Evolutionary conservation across 2,329 filamentous ascomycete species (phyloP).

Genomic region (Xylaria sp.): DNA sequence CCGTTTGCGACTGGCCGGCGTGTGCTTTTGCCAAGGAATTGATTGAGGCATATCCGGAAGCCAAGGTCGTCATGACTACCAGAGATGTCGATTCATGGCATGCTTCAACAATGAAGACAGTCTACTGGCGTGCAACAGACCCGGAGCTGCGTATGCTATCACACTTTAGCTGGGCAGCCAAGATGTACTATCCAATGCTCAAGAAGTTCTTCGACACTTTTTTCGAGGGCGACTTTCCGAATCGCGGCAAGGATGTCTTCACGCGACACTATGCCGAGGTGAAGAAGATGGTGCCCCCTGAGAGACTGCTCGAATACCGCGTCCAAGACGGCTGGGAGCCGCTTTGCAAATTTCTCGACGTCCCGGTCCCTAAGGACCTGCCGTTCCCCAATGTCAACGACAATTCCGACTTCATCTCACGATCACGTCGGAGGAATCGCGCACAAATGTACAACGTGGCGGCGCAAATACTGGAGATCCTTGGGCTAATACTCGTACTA

Average conservation of each 20-base stretch:
- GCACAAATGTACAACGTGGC: slow-evolving; percentile 60
- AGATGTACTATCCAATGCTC: slow-evolving; percentile 76
- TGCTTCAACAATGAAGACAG: slow-evolving; percentile 71
- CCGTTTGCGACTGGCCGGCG: slow-evolving; percentile 75
- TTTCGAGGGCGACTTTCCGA: slow-evolving; percentile 74
- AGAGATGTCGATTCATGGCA: slow-evolving; percentile 73
- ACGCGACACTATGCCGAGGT: slow-evolving; percentile 50
- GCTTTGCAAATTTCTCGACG: slow-evolving; percentile 51
- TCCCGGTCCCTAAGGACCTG: slow-evolving; percentile 45
- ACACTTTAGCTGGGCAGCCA: slow-evolving; percentile 70
- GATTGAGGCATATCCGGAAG: slow-evolving; percentile 76
- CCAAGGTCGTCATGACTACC: slow-evolving; percentile 75
- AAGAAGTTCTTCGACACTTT: slow-evolving; percentile 75
- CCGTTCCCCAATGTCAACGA: slow-evolving; percentile 60
- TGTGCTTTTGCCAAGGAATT: slow-evolving; percentile 75
- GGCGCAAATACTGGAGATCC: slow-evolving; percentile 36
- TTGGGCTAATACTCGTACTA: slow-evolving; percentile 45
- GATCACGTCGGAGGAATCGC: slow-evolving; percentile 57
- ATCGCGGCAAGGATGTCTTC: slow-evolving; percentile 71
- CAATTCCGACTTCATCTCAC: slow-evolving; percentile 58
- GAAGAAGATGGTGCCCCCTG: slow-evolving; percentile 44
- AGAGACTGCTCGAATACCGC: slow-evolving; percentile 48
- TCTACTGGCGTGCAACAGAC: slow-evolving; percentile 73
- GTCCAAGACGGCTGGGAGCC: slow-evolving; percentile 52
- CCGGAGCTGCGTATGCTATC: slow-evolving; percentile 67